Percentiles rank a stretch among this genome's conserved stretches.
These are phyloP conservation scores for Glutinoglossum americanum DNA, from an alignment of 495 filamentous ascomycete genomes.

Conservation along the genomic window DNA sequence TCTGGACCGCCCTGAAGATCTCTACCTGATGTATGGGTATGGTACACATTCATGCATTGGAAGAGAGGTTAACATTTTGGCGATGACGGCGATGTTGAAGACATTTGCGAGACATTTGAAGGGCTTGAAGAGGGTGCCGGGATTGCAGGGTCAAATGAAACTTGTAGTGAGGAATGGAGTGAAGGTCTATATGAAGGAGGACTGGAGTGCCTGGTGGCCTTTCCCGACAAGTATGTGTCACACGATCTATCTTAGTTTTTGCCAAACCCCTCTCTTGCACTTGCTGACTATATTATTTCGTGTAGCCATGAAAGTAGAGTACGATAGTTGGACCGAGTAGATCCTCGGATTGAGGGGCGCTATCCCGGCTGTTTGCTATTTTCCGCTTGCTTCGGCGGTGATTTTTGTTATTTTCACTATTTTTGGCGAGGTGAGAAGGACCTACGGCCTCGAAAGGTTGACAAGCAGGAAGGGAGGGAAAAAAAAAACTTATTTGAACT, in stretches of 20 bases:
- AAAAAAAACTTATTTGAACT: too few species aligned
- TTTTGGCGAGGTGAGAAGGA: too few species aligned
- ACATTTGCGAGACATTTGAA: constrained; percentile 23
- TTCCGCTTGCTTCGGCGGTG: too few species aligned
- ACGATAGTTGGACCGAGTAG: not conserved
- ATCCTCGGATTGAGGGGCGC: too few species aligned
- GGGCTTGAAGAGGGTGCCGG: constrained; percentile 41
- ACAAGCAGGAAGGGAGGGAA: too few species aligned
- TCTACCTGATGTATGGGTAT: constrained; percentile 44
- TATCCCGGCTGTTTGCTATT: too few species aligned
- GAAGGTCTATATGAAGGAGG: constrained; percentile 50
- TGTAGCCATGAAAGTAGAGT: not conserved
- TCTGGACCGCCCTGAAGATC: constrained; percentile 40
- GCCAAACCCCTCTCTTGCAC: not conserved
- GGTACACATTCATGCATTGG: constrained; percentile 43
- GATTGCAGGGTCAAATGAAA: constrained; percentile 51
- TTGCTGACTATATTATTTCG: not conserved
- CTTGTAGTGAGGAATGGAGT: constrained; percentile 36
- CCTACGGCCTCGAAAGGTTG: too few species aligned
- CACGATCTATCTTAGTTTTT: not conserved
- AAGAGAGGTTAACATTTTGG: constrained; percentile 34
- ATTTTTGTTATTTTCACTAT: too few species aligned
- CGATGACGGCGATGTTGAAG: constrained; percentile 41
- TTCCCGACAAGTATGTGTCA: constrained; percentile 43
- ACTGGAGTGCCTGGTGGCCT: constrained; percentile 46